Percentiles rank a stretch among this genome's conserved stretches.
Evolutionary conservation across 2,329 filamentous ascomycete species (phyloP).

Genomic region (Graphilbum sp.): DNA sequence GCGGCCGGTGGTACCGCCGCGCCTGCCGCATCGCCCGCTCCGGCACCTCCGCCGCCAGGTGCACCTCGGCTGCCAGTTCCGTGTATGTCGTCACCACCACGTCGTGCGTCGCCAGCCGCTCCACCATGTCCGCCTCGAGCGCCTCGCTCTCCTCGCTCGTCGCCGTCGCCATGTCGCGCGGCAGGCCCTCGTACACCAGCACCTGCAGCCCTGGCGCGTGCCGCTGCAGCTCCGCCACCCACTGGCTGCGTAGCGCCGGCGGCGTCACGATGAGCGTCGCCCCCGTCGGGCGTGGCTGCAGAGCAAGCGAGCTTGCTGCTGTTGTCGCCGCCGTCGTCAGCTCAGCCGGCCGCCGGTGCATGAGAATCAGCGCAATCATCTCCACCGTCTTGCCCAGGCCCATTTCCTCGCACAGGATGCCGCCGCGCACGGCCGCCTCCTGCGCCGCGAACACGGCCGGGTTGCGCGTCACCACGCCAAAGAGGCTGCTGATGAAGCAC

Average conservation of each 20-base stretch:
- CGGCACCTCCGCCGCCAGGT: slow-evolving; percentile 57
- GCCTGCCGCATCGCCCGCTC: slow-evolving; percentile 49
- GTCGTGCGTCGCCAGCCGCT: slow-evolving; percentile 33
- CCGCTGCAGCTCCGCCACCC: slow-evolving; percentile 40
- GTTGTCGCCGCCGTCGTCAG: slow-evolving; percentile 26
- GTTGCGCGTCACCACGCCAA: slow-evolving; percentile 40
- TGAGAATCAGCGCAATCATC: slow-evolving; percentile 50
- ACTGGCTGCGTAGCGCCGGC: slow-evolving; percentile 39
- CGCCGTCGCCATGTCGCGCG: slow-evolving; percentile 16
- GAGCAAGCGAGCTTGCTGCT: slow-evolving; percentile 33
- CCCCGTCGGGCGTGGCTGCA: slow-evolving; percentile 32
- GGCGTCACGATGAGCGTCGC: slow-evolving; percentile 49
- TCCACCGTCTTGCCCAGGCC: slow-evolving; percentile 70
- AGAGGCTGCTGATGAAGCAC: slow-evolving; percentile 36
- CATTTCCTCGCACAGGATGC: slow-evolving; percentile 69
- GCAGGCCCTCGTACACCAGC: slow-evolving; percentile 36
- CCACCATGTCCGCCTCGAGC: slow-evolving; percentile 23
- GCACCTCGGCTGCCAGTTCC: slow-evolving; percentile 63
- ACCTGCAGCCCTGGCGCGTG: slow-evolving; percentile 42
- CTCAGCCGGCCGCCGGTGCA: slow-evolving; percentile 31
- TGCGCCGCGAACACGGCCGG: slow-evolving; percentile 23
- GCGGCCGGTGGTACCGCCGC: slow-evolving; percentile 47
- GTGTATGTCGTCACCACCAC: slow-evolving; percentile 50
- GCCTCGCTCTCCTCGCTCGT: slow-evolving; percentile 18
- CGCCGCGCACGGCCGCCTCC: slow-evolving; percentile 32